Percentiles rank a stretch among this genome's conserved stretches.
These are phyloP conservation scores for Pichia sp. DNA, from an alignment of 1,139 yeast genomes.

Conservation along the genomic window DNA sequence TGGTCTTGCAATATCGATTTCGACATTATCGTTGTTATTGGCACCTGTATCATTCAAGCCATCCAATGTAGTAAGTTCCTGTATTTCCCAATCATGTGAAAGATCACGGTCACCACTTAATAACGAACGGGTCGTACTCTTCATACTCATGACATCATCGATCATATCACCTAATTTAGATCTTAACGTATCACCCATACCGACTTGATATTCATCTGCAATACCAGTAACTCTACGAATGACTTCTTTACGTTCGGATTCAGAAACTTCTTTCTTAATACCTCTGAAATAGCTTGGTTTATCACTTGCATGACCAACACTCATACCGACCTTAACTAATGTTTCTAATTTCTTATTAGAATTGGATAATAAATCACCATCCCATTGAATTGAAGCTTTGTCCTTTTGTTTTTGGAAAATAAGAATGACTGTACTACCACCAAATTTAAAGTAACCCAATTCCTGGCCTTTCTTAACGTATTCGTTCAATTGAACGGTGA, in stretches of 20 bases:
- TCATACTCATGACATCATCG: constrained; percentile 18
- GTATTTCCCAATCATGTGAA: constrained; percentile 18
- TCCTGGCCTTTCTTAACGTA: constrained; percentile 70
- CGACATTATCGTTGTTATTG: constrained; percentile 2
- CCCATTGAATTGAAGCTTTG: constrained; percentile 47
- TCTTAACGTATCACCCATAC: constrained; percentile 13
- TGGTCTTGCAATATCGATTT: constrained; percentile 4
- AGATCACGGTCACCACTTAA: not conserved
- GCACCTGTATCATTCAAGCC: constrained; percentile 10
- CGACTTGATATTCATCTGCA: constrained; percentile 11
- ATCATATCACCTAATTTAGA: constrained; percentile 16
- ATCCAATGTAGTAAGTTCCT: constrained; percentile 18
- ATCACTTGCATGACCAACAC: constrained; percentile 73
- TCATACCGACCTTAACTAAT: constrained; percentile 84
- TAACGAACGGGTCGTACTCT: constrained; percentile 1
- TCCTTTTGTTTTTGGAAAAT: constrained; percentile 41
- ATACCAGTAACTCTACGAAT: constrained; percentile 21
- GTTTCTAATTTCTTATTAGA: constrained; percentile 76
- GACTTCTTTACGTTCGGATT: constrained; percentile 12
- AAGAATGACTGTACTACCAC: constrained; percentile 84
- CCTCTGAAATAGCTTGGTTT: constrained; percentile 45
- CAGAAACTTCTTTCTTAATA: constrained; percentile 15
- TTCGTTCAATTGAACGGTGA: constrained; percentile 67
- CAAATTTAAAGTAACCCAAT: constrained; percentile 92
- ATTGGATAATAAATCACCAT: constrained; percentile 68